These are phyloP conservation scores for Brasenia schreberi DNA, from an alignment of 164 flowering plant genomes.

Conservation along the genomic window DNA sequence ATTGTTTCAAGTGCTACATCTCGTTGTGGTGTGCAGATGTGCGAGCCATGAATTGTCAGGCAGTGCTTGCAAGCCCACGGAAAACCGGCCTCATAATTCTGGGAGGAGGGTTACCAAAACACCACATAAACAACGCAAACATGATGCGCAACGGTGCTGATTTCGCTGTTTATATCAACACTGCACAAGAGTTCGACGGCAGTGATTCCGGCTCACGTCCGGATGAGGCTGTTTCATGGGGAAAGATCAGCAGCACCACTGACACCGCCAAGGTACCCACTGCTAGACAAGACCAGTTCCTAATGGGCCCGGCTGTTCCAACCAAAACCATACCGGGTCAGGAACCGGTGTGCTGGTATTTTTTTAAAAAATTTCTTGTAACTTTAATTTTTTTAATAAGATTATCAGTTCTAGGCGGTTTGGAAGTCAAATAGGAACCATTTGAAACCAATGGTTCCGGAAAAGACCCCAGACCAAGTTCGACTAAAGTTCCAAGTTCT, in stretches of 20 bases:
- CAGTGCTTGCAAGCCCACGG: constrained; percentile 76
- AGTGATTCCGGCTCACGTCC: constrained; percentile 98
- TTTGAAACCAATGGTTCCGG: too few relatives aligned
- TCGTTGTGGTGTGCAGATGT: constrained; percentile 42
- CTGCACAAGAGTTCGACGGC: constrained; percentile 97
- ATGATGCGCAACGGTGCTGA: constrained; percentile 99
- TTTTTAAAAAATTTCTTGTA: too few relatives aligned
- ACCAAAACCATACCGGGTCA: too few relatives aligned
- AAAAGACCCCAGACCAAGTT: too few relatives aligned
- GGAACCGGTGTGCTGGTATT: too few relatives aligned
- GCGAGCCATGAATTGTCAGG: constrained; percentile 82
- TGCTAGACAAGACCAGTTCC: too few relatives aligned
- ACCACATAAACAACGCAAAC: constrained; percentile 94
- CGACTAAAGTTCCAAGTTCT: too few relatives aligned
- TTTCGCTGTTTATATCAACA: constrained; percentile 84
- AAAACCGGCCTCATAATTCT: constrained; percentile 85
- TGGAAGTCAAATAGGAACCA: too few relatives aligned
- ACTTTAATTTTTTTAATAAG: too few relatives aligned
- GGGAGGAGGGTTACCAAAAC: constrained; percentile 95
- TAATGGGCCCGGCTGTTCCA: too few relatives aligned
- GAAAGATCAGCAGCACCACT: constrained; percentile 80
- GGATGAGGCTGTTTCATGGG: constrained; percentile 98
- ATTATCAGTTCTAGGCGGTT: too few relatives aligned
- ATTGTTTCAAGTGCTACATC: too few relatives aligned
- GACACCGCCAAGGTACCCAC: constrained; percentile 64